Evolutionary conservation across 768 basidiomycete genomes (phyloP).

Genomic region (Xerocomellus chrysenteron): DNA sequence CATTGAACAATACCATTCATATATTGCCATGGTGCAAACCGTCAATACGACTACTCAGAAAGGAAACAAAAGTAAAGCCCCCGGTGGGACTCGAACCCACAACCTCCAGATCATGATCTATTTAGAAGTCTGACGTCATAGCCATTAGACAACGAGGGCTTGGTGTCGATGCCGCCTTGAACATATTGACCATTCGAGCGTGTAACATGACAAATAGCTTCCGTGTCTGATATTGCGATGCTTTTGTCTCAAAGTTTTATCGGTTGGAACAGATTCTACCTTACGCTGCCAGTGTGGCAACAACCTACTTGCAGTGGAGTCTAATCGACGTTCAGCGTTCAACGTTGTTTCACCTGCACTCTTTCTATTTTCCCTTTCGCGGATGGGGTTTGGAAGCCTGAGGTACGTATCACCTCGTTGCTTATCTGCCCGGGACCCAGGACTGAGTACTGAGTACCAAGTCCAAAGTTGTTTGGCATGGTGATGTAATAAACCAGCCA

Average conservation of each 20-base stretch:
- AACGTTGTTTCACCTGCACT: neutral
- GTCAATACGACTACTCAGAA: neutral
- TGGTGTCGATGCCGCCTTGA: neutral
- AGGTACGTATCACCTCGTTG: neutral
- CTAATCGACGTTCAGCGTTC: neutral
- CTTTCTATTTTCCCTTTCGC: neutral
- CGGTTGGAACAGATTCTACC: neutral
- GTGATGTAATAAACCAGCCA: neutral
- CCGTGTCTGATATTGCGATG: too few relatives aligned
- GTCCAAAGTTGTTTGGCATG: neutral
- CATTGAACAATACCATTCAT: neutral
- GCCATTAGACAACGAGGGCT: conserved; percentile 86
- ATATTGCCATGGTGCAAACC: neutral
- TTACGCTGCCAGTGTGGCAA: neutral
- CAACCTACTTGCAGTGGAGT: neutral
- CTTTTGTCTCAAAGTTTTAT: neutral
- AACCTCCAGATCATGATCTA: conserved; percentile 82
- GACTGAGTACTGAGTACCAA: neutral
- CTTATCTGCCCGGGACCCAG: conserved; percentile 10
- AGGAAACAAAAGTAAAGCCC: conserved; percentile 44
- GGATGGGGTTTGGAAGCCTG: neutral
- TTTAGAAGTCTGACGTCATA: conserved; percentile 91
- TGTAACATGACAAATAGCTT: neutral
- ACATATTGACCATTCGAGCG: neutral
- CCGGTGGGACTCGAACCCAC: conserved; percentile 86